Conservation (phyloP, 495 filamentous ascomycete genomes). For the Trichoderma asperelloides region DNA sequence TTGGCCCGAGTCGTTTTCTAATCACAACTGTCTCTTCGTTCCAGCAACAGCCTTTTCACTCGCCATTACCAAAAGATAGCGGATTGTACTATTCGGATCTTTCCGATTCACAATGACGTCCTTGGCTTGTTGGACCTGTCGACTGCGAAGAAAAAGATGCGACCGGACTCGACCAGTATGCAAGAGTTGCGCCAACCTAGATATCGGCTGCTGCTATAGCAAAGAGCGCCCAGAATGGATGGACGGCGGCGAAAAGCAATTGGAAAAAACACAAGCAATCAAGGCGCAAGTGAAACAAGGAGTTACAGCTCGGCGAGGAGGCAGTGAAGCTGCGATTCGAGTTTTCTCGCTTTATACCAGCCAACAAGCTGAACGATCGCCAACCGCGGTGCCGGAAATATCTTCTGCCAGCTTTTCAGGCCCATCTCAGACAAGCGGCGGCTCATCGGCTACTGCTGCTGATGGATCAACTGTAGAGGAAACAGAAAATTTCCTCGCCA, state of each 20-base stretch:
- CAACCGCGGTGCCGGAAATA: not conserved
- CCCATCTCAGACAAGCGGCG: not conserved
- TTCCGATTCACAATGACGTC: not conserved
- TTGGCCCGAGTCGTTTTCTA: not conserved
- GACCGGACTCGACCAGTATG: conserved; percentile 25
- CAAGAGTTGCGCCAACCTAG: conserved; percentile 20
- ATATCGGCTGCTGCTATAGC: conserved; percentile 26
- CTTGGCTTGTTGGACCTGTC: conserved; percentile 29
- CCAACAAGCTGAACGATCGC: not conserved
- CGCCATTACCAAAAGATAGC: not conserved
- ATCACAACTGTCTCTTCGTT: not conserved
- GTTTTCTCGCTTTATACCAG: not conserved
- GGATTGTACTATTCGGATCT: not conserved
- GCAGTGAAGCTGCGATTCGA: not conserved
- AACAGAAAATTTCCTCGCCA: not conserved
- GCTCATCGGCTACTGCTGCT: not conserved
- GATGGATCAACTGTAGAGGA: not conserved
- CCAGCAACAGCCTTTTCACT: not conserved
- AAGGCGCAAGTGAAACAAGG: not conserved
- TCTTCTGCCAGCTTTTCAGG: not conserved
- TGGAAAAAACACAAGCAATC: conserved; percentile 15
- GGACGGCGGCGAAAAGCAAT: conserved; percentile 21
- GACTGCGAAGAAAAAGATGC: conserved; percentile 33
- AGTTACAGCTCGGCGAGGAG: not conserved
- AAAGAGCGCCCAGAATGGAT: conserved; percentile 29